These are phyloP conservation scores for Penicillium paneum DNA, from an alignment of 2,329 filamentous ascomycete species.

Conservation along the genomic window DNA sequence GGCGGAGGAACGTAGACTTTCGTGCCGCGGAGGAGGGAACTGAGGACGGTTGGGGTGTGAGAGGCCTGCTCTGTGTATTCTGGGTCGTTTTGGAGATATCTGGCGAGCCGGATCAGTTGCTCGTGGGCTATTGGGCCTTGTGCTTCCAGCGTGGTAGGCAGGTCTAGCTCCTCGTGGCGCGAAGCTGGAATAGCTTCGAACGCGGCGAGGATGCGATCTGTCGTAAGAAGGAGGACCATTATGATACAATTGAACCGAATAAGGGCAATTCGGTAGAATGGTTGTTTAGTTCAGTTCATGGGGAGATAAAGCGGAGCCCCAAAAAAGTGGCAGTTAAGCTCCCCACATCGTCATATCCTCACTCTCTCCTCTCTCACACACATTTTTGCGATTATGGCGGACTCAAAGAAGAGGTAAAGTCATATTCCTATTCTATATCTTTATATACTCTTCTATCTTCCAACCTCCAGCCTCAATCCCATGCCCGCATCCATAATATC, in stretches of 20 bases:
- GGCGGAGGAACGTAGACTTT: constrained; percentile 75
- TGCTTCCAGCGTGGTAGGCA: constrained; percentile 29
- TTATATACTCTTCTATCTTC: not conserved
- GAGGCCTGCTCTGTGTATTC: constrained; percentile 8
- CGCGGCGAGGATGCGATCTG: constrained; percentile 39
- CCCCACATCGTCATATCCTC: constrained; percentile 22
- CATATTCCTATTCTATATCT: not conserved
- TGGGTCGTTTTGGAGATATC: constrained; percentile 22
- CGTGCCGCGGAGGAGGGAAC: constrained; percentile 68
- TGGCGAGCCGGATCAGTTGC: constrained; percentile 40
- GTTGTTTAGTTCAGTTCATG: not conserved
- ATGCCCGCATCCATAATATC: not conserved
- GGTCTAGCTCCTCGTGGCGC: constrained; percentile 32
- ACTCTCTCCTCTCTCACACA: constrained; percentile 7
- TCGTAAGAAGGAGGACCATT: constrained; percentile 46
- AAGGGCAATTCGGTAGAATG: no score
- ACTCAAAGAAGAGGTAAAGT: constrained; percentile 31
- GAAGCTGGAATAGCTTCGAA: constrained; percentile 35
- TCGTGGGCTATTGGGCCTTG: constrained; percentile 43
- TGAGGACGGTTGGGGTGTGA: constrained; percentile 51
- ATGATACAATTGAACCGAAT: not conserved
- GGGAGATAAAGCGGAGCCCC: constrained; percentile 17
- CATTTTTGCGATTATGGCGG: constrained; percentile 29
- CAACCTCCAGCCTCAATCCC: not conserved
- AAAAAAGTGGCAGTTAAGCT: constrained; percentile 28